phyloP scores from a whole-genome alignment of 768 basidiomycete species.

The Naganishia vishniacii region DNA sequence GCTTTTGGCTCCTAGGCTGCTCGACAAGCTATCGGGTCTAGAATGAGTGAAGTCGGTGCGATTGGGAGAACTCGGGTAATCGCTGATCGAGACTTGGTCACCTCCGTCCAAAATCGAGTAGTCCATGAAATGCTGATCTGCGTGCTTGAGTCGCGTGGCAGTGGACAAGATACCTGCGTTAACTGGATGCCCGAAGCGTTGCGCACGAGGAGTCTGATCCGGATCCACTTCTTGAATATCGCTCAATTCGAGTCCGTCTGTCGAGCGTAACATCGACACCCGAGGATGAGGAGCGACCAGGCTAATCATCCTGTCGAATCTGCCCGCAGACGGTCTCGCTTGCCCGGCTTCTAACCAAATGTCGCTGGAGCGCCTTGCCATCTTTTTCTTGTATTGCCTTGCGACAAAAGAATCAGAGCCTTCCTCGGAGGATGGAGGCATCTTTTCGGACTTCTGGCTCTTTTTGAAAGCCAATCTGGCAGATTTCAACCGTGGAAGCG shows the following conservation, averaged over 20 bases:
- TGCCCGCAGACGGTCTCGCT: slow-evolving; percentile 13
- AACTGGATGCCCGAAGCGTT: not conserved
- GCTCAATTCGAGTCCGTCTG: not conserved
- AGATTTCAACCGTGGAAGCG: not conserved
- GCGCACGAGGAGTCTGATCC: slow-evolving; percentile 2
- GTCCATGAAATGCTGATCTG: not conserved
- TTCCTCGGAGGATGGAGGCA: not conserved
- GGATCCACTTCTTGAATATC: not conserved
- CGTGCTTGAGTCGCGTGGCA: not conserved
- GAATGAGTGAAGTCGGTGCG: not conserved
- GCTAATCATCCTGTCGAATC: slow-evolving; percentile 20
- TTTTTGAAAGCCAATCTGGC: no score
- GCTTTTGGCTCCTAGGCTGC: slow-evolving; percentile 23
- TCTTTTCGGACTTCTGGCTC: not conserved
- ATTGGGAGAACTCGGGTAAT: slow-evolving; percentile 1
- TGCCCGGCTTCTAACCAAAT: slow-evolving; percentile 17
- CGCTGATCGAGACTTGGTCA: not conserved
- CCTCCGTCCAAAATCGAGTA: not conserved
- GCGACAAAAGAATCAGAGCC: not conserved
- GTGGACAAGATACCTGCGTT: not conserved
- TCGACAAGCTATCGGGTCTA: slow-evolving; percentile 18
- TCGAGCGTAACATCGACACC: not conserved
- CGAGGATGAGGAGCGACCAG: slow-evolving; percentile 20
- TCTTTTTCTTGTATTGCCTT: not conserved
- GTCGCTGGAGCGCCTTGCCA: slow-evolving; percentile 15